Base-by-base conservation (phyloP, 1,284 basidiomycete species). In the Irpex lacteus region DNA sequence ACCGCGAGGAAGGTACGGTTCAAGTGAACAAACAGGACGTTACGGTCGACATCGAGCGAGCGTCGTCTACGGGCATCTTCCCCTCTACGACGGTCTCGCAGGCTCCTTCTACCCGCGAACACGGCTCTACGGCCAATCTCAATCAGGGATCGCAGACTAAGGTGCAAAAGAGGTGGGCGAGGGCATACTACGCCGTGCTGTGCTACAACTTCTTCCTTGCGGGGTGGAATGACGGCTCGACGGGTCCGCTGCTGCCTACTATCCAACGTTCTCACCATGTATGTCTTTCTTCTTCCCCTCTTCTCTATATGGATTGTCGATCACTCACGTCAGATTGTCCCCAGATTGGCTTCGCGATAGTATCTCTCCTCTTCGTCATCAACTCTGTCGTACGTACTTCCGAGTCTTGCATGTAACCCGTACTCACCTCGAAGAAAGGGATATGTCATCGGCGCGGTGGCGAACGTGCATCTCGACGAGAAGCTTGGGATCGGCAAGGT, bases 401-500 rank as follows among this genome's bases (percentile, higher is more conserved):
- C 21, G 3, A 26, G 21, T 26, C 21, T 40, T 13, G 13, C 13
- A 40, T 40, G 38, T 6, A 40, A 40, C 38, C 38, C 38, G 4
- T 15, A 15, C 38, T 44, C 38, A 44, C 38, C 38, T 9, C 15
- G 4, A 8, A 1, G 8, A 1, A 57, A 86, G 85, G 86, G 85
- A 7, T 87, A 82, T 67, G 72, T 88, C 18, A 64, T 68, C 8
- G 86, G 85, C 8, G 82, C 84, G 2, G 68, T 85, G 26, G 67
- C 78, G 1, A 87, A 88, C 67, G 81, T 90, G 0, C 80, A 77
- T 58, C 66, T 89, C n/a, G 83, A 80, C 0, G 82, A 87, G 52
- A 80, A 75, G 50, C 68, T 86, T 18, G 86, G 86, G 0, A 87
- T 90, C 67, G 89, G 88, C 60, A 85, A 85, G 73, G 85, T 84